Base-by-base conservation (phyloP, 2,329 filamentous ascomycete species). In the Phaeosphaeriaceae sp. region DNA sequence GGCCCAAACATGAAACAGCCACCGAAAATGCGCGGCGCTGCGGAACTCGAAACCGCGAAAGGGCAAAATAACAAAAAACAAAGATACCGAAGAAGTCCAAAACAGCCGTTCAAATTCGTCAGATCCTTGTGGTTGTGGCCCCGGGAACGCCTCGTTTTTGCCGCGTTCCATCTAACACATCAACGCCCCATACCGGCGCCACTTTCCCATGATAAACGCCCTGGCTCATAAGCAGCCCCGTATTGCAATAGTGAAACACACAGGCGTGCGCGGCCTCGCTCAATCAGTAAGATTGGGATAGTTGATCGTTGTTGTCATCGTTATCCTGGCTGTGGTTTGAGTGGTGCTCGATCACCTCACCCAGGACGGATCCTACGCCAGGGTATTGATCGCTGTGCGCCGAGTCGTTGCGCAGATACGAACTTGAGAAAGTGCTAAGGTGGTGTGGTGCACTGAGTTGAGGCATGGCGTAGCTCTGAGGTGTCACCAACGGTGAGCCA, bases 391-490 rank as follows among this genome's bases (percentile, higher is more conserved):
- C 75, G 48, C 64, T 69, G 40, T 76, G 72, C 19, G 64, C 65
- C 19, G 71, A 70, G 42, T 78, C 72, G 51, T 74, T 76, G 55
- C 76, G 70, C 46, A 78, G 62, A 58, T 77, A 78, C 19, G 75
- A 75, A 61, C 70, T 76, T 27, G 72, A 65, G 54, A 79, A 79
- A 3, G 64, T 63, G 19, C 75, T 73, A 19, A 79, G 67, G 57
- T 78, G 76, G 60, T 79, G 76, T 10, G 77, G 77, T 36, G 77
- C 77, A 54, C 76, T 78, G 60, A 78, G 61, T 55, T 78, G 73
- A 42, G 73, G 71, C 71, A 78, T 75, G 1, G 71, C 67, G 48
- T 68, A 76, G 55, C 69, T 75, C 49, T 76, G 68, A 17, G 76
- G 71, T 3, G 76, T 75, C 11, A 72, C 66, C n/a, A 79, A 72